phyloP scores from a whole-genome alignment of 495 filamentous ascomycete genomes.

The Bathelium albidoporum region DNA sequence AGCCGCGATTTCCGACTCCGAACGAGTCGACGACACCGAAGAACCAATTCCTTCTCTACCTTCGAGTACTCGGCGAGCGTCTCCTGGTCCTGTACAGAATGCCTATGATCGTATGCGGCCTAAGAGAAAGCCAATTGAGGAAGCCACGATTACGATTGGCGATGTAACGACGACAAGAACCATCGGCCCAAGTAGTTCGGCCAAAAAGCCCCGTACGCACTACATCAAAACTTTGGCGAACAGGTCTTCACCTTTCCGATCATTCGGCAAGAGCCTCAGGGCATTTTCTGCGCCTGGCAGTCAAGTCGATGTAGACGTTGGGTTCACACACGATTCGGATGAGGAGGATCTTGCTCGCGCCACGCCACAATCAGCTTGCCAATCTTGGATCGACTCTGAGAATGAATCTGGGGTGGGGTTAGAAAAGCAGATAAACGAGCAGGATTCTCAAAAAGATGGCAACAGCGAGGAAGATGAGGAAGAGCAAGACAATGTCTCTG shows the following conservation, averaged over 20 bases:
- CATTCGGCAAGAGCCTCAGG: constrained; percentile 39
- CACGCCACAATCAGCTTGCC: too few species aligned
- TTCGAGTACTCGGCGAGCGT: constrained; percentile 18
- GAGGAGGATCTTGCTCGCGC: constrained; percentile 10
- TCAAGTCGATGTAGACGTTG: constrained; percentile 27
- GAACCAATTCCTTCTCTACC: constrained; percentile 12
- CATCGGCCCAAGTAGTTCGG: constrained; percentile 39
- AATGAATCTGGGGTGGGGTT: neutral
- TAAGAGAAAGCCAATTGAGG: constrained; percentile 53
- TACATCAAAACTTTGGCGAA: constrained; percentile 17
- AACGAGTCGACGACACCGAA: neutral
- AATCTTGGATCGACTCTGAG: neutral
- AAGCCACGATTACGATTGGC: constrained; percentile 85
- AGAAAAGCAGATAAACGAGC: neutral
- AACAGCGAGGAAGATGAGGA: constrained; percentile 10
- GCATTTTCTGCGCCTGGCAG: constrained; percentile 65
- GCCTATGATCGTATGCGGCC: constrained; percentile 60
- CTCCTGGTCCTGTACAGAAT: constrained; percentile 45
- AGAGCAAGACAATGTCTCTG: constrained; percentile 10
- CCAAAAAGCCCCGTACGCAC: constrained; percentile 33
- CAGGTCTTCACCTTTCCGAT: neutral
- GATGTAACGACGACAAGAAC: constrained; percentile 59
- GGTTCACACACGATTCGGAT: constrained; percentile 10
- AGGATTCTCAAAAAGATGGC: constrained; percentile 16
- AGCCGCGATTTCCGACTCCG: neutral